phyloP scores from a whole-genome alignment of 208 protist genomes.

The Leishmania tarentolae region DNA sequence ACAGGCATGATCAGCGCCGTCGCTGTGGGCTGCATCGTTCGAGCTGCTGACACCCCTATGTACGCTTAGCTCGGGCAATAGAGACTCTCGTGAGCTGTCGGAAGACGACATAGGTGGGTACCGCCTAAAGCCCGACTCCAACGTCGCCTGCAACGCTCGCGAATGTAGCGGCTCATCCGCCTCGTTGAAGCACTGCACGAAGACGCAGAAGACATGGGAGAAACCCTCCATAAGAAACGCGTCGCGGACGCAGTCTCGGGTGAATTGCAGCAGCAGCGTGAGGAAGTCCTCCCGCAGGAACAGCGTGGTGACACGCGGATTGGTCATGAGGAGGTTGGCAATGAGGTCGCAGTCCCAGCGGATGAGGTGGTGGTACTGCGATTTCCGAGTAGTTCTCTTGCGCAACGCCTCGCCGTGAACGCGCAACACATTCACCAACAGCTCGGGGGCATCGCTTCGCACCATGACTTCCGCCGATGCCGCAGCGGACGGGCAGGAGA shows the following conservation, averaged over 20 bases:
- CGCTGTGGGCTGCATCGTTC: background rate
- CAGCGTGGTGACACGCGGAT: conserved; percentile 33
- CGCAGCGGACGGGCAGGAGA: conserved; percentile 26
- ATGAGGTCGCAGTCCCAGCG: conserved; percentile 51
- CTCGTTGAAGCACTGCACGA: conserved; percentile 29
- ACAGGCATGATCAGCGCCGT: background rate
- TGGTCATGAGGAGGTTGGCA: conserved; percentile 38
- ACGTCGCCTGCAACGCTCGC: background rate
- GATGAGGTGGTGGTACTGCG: conserved; percentile 36
- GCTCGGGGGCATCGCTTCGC: conserved; percentile 48
- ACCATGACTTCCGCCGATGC: conserved; percentile 47
- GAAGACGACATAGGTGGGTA: background rate
- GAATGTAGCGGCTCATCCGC: background rate
- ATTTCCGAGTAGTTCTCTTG: conserved; percentile 9
- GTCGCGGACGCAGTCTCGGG: conserved; percentile 36
- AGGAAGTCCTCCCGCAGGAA: conserved; percentile 53
- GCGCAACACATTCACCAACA: conserved; percentile 57
- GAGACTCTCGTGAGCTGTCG: background rate
- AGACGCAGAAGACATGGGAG: conserved; percentile 28
- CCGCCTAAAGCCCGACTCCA: background rate
- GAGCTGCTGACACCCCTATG: background rate
- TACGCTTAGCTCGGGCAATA: background rate
- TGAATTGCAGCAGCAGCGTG: conserved; percentile 38
- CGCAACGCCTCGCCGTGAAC: conserved; percentile 40
- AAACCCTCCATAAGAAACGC: conserved; percentile 24